Conservation (phyloP, 208 protist species). For the Tritrichomonas musculus region DNA sequence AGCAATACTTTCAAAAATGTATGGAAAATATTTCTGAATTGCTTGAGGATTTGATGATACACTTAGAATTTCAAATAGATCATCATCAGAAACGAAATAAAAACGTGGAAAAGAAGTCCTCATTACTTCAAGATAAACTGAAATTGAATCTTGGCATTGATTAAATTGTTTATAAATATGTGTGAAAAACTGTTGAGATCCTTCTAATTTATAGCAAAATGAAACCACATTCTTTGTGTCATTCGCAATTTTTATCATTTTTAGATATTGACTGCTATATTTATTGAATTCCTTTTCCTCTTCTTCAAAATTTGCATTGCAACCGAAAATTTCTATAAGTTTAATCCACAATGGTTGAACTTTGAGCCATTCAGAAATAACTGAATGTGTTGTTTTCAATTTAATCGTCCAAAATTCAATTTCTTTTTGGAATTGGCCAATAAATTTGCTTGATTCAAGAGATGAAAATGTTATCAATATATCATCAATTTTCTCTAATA, state of each 20-base stretch:
- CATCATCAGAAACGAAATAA: conserved; percentile 94
- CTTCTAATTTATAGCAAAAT: conserved; percentile 80
- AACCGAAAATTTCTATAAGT: conserved; percentile 88
- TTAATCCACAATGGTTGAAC: conserved; percentile 79
- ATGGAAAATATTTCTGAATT: conserved; percentile 42
- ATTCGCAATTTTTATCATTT: conserved; percentile 88
- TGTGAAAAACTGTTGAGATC: conserved; percentile 74
- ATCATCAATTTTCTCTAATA: not conserved
- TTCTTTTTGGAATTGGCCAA: conserved; percentile 60
- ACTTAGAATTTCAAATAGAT: conserved; percentile 88
- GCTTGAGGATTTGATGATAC: conserved; percentile 61
- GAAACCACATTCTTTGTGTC: conserved; percentile 79
- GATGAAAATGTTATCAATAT: not conserved
- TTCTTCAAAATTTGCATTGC: conserved; percentile 88
- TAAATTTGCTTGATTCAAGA: conserved; percentile 55
- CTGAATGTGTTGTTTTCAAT: conserved; percentile 53
- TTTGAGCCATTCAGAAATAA: conserved; percentile 63
- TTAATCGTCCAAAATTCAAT: conserved; percentile 56
- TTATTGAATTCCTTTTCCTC: conserved; percentile 84
- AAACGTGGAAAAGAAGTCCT: conserved; percentile 89
- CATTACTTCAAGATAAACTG: conserved; percentile 91
- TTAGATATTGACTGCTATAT: conserved; percentile 82
- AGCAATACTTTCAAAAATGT: conserved; percentile 40
- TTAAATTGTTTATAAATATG: conserved; percentile 84
- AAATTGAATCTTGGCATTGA: conserved; percentile 88